These are phyloP conservation scores for Nasturtium officinale DNA, from an alignment of 345 rosid genomes.

Conservation along the genomic window DNA sequence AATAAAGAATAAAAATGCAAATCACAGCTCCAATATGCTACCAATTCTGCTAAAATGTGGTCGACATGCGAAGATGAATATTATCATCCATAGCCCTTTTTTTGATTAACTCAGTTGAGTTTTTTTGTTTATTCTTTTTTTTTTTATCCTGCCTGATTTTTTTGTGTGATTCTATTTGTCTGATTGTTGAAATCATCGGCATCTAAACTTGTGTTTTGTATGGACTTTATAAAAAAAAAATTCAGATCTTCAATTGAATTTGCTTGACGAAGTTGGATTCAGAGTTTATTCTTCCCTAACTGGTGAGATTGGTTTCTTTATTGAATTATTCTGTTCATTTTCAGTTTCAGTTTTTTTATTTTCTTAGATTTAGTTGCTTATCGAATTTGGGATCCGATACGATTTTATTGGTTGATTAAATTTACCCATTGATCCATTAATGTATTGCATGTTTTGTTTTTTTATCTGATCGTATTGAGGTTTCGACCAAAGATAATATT, in stretches of 20 bases:
- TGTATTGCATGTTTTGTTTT: conserved; percentile 10
- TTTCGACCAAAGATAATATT: conserved; percentile 4
- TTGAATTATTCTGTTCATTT: not conserved
- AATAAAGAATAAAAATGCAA: not conserved
- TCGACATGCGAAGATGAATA: conserved; percentile 12
- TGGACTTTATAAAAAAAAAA: not conserved
- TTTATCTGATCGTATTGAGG: conserved; percentile 27
- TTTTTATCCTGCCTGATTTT: not conserved
- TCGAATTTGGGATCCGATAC: conserved; percentile 21
- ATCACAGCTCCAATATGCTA: conserved; percentile 28
- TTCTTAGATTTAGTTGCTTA: not conserved
- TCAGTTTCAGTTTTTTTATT: not conserved
- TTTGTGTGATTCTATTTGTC: not conserved
- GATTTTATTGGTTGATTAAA: not conserved
- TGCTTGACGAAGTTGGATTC: conserved; percentile 21
- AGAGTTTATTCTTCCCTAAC: not conserved
- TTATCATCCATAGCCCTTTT: conserved; percentile 23
- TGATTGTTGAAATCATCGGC: conserved; percentile 24
- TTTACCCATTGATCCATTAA: not conserved
- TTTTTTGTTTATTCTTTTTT: not conserved
- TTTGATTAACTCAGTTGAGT: conserved; percentile 24
- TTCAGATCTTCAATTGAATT: conserved; percentile 33
- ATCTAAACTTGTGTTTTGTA: conserved; percentile 35
- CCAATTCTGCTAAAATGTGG: conserved; percentile 36
- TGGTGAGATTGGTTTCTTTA: conserved; percentile 33